A percentile compares a stretch with the other conserved stretches of the same genome.
phyloP scores from a whole-genome alignment of 75 land plant species.

The Chamaecyparis obtusa region DNA sequence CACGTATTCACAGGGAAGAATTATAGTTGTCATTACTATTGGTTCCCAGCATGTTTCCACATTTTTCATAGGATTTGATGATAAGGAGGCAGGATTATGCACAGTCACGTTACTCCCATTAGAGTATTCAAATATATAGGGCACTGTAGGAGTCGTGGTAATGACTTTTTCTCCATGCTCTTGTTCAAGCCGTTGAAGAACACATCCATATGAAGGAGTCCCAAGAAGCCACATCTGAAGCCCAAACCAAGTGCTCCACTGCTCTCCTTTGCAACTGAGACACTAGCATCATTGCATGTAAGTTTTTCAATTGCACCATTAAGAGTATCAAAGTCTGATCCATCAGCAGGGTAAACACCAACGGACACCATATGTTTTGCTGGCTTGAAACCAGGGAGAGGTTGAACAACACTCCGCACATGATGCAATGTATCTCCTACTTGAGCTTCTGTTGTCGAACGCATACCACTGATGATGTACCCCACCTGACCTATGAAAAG shows the following conservation, averaged over 20 bases:
- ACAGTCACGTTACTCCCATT: no score
- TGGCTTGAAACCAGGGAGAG: constrained; percentile 86
- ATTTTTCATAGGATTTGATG: no score
- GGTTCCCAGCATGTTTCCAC: no score
- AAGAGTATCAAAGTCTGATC: constrained; percentile 95
- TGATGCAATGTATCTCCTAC: constrained; percentile 90
- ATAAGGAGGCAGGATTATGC: no score
- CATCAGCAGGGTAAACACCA: constrained; percentile 99
- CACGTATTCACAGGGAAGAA: no score
- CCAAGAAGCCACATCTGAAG: constrained; percentile 98
- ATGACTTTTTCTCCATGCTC: no score
- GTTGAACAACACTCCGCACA: constrained; percentile 36
- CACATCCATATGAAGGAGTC: constrained; percentile 99
- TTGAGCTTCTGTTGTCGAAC: constrained; percentile 93
- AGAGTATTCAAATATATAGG: no score
- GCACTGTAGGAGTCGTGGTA: no score
- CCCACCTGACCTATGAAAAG: constrained; percentile 97
- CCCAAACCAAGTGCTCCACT: constrained; percentile 94
- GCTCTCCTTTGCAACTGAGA: constrained; percentile 84
- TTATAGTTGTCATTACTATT: no score
- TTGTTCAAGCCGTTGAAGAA: constrained; percentile 97
- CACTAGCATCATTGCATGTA: constrained; percentile 99
- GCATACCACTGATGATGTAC: constrained; percentile 91
- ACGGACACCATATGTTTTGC: constrained; percentile 99
- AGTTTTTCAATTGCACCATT: constrained; percentile 89